Evolutionary conservation across 768 basidiomycete genomes (phyloP), one percentile per base, ranked within the genome.

Genomic region (Suillus placidus): DNA sequence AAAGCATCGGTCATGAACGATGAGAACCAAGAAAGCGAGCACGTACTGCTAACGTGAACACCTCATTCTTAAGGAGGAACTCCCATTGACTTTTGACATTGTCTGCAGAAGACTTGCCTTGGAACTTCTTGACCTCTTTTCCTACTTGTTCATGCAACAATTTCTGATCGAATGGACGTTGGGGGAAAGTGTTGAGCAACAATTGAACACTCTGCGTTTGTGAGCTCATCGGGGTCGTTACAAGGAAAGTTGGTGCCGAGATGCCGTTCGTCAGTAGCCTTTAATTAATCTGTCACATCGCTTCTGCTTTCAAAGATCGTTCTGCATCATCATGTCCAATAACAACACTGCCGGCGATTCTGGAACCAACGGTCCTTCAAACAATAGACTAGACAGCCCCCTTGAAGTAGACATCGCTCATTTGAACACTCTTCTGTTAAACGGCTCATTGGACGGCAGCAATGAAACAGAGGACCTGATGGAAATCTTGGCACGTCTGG

Each of bases 71-170:
- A 40, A 93, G 77, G 45, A 88, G 77, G 68, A 85, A 85, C 71
- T 94, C 93, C 92, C 93, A 94, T 70, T 87, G 86, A 55, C 84
- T 86, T 74, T 87, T 89, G 65, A 84, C 78, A 66, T 85, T 89
- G 60, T 93, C 92, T 4, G 80, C 71, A 8, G 84, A 83, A 1
- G 80, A 77, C 60, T 80, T 80, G 45, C 71, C 70, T 42, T 78
- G 78, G 1, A 83, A 78, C 26, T 84, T 80, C 37, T 68, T 67
- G 32, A 91, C 71, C 3, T 83, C 81, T 37, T 77, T 77, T 38
- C 75, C 73, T 3, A 91, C 87, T 4, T 84, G 76, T n/a, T 79
- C 74, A 68, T 87, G 76, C 57, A 92, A 82, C 9, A 72, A 68
- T 3, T 74, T 69, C 70, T 84, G 83, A 51, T 82, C 77, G 62